Evolutionary conservation across 768 basidiomycete genomes (phyloP), one percentile per base, ranked within the genome.

Genomic region (Tylopilus balloui): DNA sequence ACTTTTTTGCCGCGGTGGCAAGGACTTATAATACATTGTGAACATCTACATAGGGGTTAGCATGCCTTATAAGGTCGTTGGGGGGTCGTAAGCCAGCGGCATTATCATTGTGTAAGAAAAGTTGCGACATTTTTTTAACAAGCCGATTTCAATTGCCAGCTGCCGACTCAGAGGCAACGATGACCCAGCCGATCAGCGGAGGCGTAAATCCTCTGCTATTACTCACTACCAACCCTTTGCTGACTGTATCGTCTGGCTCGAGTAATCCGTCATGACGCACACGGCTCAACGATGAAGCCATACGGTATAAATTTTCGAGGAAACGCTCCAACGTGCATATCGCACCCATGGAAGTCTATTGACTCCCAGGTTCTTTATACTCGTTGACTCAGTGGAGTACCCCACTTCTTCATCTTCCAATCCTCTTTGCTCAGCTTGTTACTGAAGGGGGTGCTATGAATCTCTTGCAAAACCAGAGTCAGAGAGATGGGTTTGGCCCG

Each of bases 281-380:
- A 28, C 45, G 52, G 58, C 32, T 42, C 51, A 52, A 55, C 27
- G 41, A 46, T 63, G 48, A 53, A 47, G 43, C 55, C 46, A 46
- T 38, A 35, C 34, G 6, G 36, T 55, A 62, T 55, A 51, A 39
- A 43, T 35, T 50, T 42, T 37, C 34, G 46, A 40, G 37, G n/a
- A 34, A 29, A 40, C 2, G 8, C 20, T 32, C 6, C 14, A 25
- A 23, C 7, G 42, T 42, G 10, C 32, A 15, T 23, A 31, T 20
- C 11, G 11, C 32, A 15, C 39, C 3, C 32, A 23, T 42, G 39
- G 40, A 21, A 17, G 23, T 32, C 10, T 17, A 28, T 47, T 8
- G 2, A 13, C 24, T 15, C 35, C 6, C 35, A 6, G n/a, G 9
- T 29, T 42, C 48, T 47, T 45, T 46, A 34, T 28, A 47, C 42